Base-by-base conservation (phyloP, 2,329 filamentous ascomycete species). In the Colletotrichum chlorophyti region DNA sequence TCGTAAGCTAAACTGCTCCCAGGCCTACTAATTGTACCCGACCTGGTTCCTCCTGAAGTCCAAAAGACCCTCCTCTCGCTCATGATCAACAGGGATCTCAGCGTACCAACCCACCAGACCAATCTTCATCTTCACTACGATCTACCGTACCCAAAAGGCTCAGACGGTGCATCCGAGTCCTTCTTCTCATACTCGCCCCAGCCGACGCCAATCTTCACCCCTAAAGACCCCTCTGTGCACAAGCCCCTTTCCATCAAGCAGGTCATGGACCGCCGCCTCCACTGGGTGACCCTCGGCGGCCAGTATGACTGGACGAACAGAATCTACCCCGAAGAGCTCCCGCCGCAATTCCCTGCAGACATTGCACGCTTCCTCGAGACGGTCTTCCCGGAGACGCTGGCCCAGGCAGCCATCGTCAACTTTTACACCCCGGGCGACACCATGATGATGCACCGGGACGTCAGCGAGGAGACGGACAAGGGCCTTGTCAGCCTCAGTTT, bases 291-390 rank as follows among this genome's bases (percentile, higher is more conserved):
- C 0, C 83, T 99, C 3, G 95, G 95, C 46, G 94, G 93, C 0
- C 95, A 98, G 72, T 98, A 98, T 72, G 91, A 98, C 76, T 98
- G 94, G 95, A 96, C 93, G 0, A 84, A 86, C 54, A 93, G 96
- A 64, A 77, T 85, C 11, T 98, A 98, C 69, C 93, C 93, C 0
- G 71, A 79, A 9, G 80, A 82, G n/a, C 60, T 71, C 4, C 88
- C 90, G 1, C 91, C 91, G 0, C 67, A 76, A 0, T 97, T 97
- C 65, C 93, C 94, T 0, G 35, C 71, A 1, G 92, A 97, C 68
- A 82, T 96, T 45, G 85, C 86, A 4, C 72, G 69, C 1, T 83
- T 97, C 7, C 76, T 97, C 1, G 80, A 86, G 53, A 74, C 74
- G 0, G 73, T 95, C 0, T 98, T 97, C 65, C 90, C 92, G 0